Evolutionary conservation across 768 basidiomycete genomes (phyloP), one percentile per base, ranked within the genome.

Genomic region (Calocera viscosa): DNA sequence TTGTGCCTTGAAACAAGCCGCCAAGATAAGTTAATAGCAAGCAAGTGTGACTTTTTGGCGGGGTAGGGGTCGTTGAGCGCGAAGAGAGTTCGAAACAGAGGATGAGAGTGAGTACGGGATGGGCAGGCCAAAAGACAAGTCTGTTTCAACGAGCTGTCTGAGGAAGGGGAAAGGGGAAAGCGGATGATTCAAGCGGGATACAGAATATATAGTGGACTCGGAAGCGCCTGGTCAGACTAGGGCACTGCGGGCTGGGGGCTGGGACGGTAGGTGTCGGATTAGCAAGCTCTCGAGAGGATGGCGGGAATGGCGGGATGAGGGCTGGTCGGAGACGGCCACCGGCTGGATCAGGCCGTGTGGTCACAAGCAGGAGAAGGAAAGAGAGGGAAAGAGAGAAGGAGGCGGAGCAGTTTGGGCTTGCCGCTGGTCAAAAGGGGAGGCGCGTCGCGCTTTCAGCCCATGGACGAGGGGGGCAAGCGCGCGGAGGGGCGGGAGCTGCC

Each of bases 191-290:
- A 60, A 47, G 53, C 30, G 53, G 53, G 53, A 60, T 32, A 60
- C 53, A 60, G 53, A 60, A 60, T 60, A 60, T 60, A 60, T 60
- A 60, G 26, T 60, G 53, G 53, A 60, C 30, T 60, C 53, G 53
- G 53, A 60, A 60, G 53, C 53, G 24, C 53, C 26, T 60, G 30
- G 35, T 38, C 53, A 60, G 53, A 60, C 26, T 24, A 47, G 43
- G 24, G 43, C 43, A 32, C 14, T 28, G 11, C 30, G 24, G 53
- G 35, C 35, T 14, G 2, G 53, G 53, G 30, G 30, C 8, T 26
- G 14, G 53, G 53, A n/a, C n/a, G 53, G 2, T 24, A 16, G 26
- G 24, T 16, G 53, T 32, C 53, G 53, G 53, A 26, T 26, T 60
- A 28, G 53, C 53, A 60, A 60, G 53, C 26, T 26, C 30, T 28